These are phyloP conservation scores for Orbilia brochopaga DNA, from an alignment of 2,329 filamentous ascomycete species.

Conservation along the genomic window DNA sequence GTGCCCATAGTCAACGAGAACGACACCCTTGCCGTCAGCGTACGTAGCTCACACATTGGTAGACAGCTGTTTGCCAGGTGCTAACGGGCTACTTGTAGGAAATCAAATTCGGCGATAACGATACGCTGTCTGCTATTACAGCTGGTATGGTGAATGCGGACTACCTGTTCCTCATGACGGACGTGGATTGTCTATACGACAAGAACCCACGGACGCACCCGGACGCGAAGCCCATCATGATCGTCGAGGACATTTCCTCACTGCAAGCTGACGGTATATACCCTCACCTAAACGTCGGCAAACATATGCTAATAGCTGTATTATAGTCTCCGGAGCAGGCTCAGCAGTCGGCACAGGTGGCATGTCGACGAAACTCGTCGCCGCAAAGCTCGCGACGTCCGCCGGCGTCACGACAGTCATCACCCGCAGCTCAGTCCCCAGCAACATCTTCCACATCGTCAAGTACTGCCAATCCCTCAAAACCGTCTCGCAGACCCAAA, in stretches of 20 bases:
- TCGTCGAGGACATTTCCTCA: slow-evolving; percentile 84
- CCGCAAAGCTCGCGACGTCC: slow-evolving; percentile 87
- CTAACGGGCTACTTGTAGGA: slow-evolving; percentile 61
- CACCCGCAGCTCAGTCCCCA: slow-evolving; percentile 88
- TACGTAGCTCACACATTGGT: slow-evolving; percentile 55
- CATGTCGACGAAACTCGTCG: slow-evolving; percentile 97
- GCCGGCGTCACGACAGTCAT: slow-evolving; percentile 96
- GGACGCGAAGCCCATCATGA: slow-evolving; percentile 86
- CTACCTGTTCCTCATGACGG: slow-evolving; percentile 97
- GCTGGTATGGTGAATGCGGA: slow-evolving; percentile 97
- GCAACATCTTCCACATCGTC: slow-evolving; percentile 87
- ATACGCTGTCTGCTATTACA: slow-evolving; percentile 94
- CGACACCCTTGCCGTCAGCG: slow-evolving; percentile 88
- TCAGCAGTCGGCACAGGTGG: slow-evolving; percentile 90
- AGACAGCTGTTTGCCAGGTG: slow-evolving; percentile 1
- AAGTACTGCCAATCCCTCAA: slow-evolving; percentile 74
- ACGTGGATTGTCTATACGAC: slow-evolving; percentile 96
- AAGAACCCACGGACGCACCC: slow-evolving; percentile 87
- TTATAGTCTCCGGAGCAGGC: slow-evolving; percentile 79
- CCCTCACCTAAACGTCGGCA: neutral
- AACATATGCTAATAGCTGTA: slow-evolving; percentile 11
- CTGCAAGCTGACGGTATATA: slow-evolving; percentile 76
- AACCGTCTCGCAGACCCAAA: slow-evolving; percentile 55
- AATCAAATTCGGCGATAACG: slow-evolving; percentile 99
- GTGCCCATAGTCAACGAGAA: slow-evolving; percentile 99